These are phyloP conservation scores for Penicillium maclennaniae DNA, from an alignment of 495 filamentous ascomycete species.

Conservation along the genomic window DNA sequence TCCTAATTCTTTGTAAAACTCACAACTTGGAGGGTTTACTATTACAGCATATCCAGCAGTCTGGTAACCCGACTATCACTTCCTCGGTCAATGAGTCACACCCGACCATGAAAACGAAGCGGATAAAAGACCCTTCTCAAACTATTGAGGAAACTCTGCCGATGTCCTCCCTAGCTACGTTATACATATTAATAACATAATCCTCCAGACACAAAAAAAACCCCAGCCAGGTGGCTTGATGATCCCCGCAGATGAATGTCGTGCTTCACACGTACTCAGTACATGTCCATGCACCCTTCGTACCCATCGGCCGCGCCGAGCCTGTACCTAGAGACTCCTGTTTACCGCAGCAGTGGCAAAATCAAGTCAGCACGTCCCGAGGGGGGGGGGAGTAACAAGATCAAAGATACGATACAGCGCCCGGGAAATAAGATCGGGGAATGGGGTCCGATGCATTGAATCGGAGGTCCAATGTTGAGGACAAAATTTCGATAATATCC, in stretches of 20 bases:
- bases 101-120: conserved; percentile 1
- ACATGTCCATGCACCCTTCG: background rate
- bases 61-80: conserved; percentile 4
- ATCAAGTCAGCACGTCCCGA: background rate
- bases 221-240: background rate
- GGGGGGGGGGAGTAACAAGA: background rate
- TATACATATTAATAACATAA: background rate
- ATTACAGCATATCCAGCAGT: too few species aligned
- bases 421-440: too few species aligned
- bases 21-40: too few species aligned
- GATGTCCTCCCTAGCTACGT: background rate
- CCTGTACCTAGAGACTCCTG: background rate
- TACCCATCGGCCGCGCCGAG: background rate
- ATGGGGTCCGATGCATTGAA: background rate
- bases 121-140: conserved; percentile 5
- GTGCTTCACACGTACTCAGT: background rate
- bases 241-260: background rate
- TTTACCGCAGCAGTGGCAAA: background rate
- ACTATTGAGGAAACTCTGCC: background rate
- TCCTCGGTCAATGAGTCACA: background rate
- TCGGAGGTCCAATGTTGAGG: background rate
- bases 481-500: background rate
- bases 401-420: too few species aligned
- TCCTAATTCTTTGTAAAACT: too few species aligned
- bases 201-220: too few species aligned